Base-by-base conservation (phyloP, 1,139 yeast genomes). In the Zygotorulaspora mrakii region DNA sequence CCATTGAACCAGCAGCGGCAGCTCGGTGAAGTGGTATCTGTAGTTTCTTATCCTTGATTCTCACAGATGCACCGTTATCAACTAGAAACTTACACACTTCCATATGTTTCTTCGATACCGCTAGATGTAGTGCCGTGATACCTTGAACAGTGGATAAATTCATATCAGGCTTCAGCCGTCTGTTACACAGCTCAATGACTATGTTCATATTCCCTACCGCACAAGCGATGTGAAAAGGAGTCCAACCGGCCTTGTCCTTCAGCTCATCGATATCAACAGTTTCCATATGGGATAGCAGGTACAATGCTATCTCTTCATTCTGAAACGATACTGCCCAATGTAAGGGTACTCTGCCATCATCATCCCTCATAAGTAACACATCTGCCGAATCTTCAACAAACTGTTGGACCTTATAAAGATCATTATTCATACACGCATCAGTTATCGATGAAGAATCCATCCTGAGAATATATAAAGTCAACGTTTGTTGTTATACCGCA, bases 291-390 rank as follows among this genome's bases (percentile, higher is more conserved):
- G 59, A 33, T 6, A 60, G 39, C 25, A 61, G 35, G 12, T 46
- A 47, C 1, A 49, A 45, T 6, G 78, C 80, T 18, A 83, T 67
- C 22, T 75, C 79, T 8, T 63, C 53, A 46, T 80, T 72, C 40
- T 79, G 76, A 51, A 71, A 70, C 1, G 95, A 78, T 25, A 82
- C 77, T 0, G 96, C 96, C 96, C 96, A 89, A 58, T 86, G 94
- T 36, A 89, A 66, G 3, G 96, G 84, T 2, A 85, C 80, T 47
- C 97, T 72, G 2, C 80, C 83, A 57, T 88, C 96, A 5, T 70
- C 74, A 57, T 89, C 96, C 47, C 64, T 48, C 21, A 36, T 35
- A 13, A 35, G 37, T 13, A 52, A 32, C 5, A 44, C 45, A 17
- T 46, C 42, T 3, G 49, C 45, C 2, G 49, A 39, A 5, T 46